These are phyloP conservation scores for Tieghemiomyces parasiticus DNA, from an alignment of 192 early-diverging fungal species.

Conservation along the genomic window DNA sequence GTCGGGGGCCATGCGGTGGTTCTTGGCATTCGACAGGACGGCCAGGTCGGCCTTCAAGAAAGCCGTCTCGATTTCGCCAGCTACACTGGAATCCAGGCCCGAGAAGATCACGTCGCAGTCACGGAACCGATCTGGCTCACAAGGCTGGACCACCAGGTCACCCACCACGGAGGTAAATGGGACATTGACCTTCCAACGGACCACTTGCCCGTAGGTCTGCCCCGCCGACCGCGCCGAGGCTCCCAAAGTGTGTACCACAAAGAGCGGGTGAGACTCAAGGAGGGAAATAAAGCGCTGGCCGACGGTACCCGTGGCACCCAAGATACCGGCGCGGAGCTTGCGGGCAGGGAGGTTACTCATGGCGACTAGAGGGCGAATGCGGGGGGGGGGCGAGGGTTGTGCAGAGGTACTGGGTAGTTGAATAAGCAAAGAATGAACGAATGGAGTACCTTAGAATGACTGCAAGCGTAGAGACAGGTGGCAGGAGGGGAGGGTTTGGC, in stretches of 20 bases:
- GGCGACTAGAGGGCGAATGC: too few relatives aligned
- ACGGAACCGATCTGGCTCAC: conserved; percentile 57
- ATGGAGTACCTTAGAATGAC: too few relatives aligned
- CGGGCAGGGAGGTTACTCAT: conserved; percentile 8
- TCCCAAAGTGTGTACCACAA: conserved; percentile 76
- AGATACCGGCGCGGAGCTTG: conserved; percentile 62
- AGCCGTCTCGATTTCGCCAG: conserved; percentile 85
- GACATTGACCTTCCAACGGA: conserved; percentile 80
- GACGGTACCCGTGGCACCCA: conserved; percentile 96
- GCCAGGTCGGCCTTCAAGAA: conserved; percentile 78
- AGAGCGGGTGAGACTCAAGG: conserved; percentile 71
- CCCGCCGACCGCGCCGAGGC: conserved; percentile 85
- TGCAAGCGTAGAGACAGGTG: too few relatives aligned
- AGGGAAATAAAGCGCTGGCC: conserved; percentile 94
- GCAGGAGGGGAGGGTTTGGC: too few relatives aligned
- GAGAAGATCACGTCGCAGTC: conserved; percentile 89
- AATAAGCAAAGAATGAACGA: too few relatives aligned
- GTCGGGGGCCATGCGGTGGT: conserved; percentile 76
- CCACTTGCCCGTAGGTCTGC: conserved; percentile 61
- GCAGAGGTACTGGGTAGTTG: too few relatives aligned
- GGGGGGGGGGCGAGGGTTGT: too few relatives aligned
- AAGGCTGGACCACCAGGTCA: conserved; percentile 43
- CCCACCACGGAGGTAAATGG: conserved; percentile 47
- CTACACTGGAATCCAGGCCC: conserved; percentile 85
- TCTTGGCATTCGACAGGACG: conserved; percentile 94